Percentiles rank a stretch among this genome's conserved stretches.
Conservation (phyloP, 2,329 filamentous ascomycete genomes). For the Hymenoscyphus salicellus region DNA sequence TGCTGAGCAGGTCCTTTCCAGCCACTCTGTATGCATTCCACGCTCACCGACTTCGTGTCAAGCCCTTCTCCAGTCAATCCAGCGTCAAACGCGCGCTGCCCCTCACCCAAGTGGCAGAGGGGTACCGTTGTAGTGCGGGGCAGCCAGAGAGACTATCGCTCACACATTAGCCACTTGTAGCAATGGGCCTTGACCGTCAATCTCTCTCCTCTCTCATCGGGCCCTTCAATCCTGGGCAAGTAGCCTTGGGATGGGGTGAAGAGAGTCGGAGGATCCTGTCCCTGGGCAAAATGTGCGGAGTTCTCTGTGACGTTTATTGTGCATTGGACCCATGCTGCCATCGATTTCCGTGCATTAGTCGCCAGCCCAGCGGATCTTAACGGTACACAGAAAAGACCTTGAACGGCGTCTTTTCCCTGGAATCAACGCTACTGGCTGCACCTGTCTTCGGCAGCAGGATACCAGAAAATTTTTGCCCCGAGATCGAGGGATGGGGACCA, state of each 20-base stretch:
- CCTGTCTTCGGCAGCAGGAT: constrained; percentile 25
- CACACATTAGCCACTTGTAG: constrained; percentile 25
- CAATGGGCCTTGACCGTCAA: constrained; percentile 18
- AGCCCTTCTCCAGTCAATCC: constrained; percentile 38
- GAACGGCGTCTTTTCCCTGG: constrained; percentile 17
- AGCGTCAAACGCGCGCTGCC: constrained; percentile 28
- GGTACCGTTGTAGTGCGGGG: constrained; percentile 35
- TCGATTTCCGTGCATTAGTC: constrained; percentile 36
- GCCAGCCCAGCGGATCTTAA: constrained; percentile 33
- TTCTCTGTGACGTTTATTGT: constrained; percentile 32
- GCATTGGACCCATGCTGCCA: constrained; percentile 27
- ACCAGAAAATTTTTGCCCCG: constrained; percentile 26
- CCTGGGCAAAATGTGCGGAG: constrained; percentile 26
- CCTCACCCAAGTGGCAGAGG: constrained; percentile 23
- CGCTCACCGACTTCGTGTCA: constrained; percentile 40
- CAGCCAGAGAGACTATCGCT: constrained; percentile 14
- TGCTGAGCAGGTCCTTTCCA: constrained; percentile 27
- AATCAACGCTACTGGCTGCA: constrained; percentile 12
- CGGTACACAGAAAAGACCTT: constrained; percentile 17
- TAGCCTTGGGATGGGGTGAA: constrained; percentile 5
- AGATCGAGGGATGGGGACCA: constrained; percentile 21
- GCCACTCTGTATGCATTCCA: constrained; percentile 37
- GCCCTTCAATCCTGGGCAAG: background rate
- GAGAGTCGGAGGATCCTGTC: constrained; percentile 25
- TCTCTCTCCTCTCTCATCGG: constrained; percentile 7